Percentiles rank a stretch among this genome's conserved stretches.
Evolutionary conservation across 306 rosid genomes (phyloP).

Genomic region (Prinsepia uniflora): DNA sequence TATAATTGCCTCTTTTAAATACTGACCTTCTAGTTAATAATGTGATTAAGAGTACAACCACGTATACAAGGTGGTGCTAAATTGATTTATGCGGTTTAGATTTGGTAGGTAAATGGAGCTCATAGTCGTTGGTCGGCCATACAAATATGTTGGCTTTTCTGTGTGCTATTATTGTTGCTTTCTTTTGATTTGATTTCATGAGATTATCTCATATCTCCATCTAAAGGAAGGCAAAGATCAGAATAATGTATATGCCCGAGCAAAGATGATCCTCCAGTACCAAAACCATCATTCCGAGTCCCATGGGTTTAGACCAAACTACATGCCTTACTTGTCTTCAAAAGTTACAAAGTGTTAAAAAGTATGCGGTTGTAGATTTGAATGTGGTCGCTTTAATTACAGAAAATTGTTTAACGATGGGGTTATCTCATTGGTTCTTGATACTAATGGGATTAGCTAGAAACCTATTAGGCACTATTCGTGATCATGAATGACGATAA

Average conservation of each 20-base stretch:
- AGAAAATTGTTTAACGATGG: no score
- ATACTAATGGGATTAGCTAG: no score
- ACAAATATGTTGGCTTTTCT: background rate
- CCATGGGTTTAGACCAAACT: background rate
- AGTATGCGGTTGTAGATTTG: no score
- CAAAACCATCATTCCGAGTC: slow-evolving; percentile 6
- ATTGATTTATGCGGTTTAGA: slow-evolving; percentile 14
- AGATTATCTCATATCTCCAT: background rate
- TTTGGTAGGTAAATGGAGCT: slow-evolving; percentile 18
- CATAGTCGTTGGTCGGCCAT: slow-evolving; percentile 14
- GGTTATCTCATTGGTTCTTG: no score
- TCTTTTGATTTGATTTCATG: background rate
- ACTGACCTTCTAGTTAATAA: no score
- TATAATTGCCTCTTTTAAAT: no score
- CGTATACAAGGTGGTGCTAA: background rate
- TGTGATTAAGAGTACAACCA: no score
- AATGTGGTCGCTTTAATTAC: no score
- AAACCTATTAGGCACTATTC: no score
- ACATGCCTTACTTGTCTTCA: background rate
- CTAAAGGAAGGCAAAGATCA: slow-evolving; percentile 5
- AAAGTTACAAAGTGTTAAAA: no score
- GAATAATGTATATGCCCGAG: background rate
- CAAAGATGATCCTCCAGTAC: background rate
- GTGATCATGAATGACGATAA: no score
- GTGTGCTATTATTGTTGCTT: slow-evolving; percentile 6